phyloP scores from a whole-genome alignment of 257 asterid species.

The Solanum sitiens region DNA sequence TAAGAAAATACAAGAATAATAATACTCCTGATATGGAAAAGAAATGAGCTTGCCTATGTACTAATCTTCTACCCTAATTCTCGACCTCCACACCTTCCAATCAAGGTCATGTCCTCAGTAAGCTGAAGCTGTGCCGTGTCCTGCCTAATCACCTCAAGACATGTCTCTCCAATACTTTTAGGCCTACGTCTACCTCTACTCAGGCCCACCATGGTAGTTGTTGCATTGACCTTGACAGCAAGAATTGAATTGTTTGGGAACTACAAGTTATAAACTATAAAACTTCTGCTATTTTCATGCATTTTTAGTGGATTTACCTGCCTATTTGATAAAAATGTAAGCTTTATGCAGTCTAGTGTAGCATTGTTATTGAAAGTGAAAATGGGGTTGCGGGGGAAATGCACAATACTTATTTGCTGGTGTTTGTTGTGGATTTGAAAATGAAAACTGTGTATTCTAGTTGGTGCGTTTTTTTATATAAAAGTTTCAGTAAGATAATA shows the following conservation, averaged over 20 bases:
- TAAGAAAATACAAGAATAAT: too few species aligned
- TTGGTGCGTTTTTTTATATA: background rate
- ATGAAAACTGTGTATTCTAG: background rate
- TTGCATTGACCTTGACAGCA: background rate
- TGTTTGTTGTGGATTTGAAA: background rate
- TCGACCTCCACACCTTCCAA: background rate
- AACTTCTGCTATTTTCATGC: background rate
- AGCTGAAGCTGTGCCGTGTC: background rate
- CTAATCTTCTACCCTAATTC: too few species aligned
- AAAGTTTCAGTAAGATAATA: background rate
- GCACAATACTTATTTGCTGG: background rate
- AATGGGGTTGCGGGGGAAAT: background rate
- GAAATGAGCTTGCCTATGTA: too few species aligned
- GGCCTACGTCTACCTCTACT: background rate
- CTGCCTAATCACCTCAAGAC: background rate
- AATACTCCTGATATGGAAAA: too few species aligned
- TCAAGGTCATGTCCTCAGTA: background rate
- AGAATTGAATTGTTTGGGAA: background rate
- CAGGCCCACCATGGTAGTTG: background rate
- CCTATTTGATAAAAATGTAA: background rate
- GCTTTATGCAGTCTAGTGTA: background rate
- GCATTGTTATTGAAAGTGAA: background rate
- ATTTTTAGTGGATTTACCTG: background rate
- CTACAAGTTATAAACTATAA: background rate
- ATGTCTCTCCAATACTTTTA: background rate